Conservation (phyloP, 2,329 filamentous ascomycete species). For the Stemphylium vesicarium region DNA sequence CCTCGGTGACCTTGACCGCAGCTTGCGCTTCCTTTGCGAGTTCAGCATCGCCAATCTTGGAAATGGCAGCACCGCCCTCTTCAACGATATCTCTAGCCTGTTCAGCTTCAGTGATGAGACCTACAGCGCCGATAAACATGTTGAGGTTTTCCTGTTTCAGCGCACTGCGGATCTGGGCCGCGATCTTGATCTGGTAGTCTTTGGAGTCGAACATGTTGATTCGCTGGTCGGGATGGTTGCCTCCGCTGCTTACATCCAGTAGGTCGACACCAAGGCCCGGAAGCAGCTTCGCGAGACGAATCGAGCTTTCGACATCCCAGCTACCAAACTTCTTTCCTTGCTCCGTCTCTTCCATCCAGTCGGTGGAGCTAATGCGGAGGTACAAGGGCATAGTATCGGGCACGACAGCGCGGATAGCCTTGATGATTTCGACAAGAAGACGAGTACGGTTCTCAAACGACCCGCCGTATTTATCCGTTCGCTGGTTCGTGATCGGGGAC, state of each 20-base stretch:
- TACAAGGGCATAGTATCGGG: constrained; percentile 46
- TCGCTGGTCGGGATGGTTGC: constrained; percentile 53
- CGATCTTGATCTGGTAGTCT: constrained; percentile 60
- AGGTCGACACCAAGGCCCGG: constrained; percentile 53
- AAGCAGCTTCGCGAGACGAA: constrained; percentile 50
- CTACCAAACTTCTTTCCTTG: constrained; percentile 37
- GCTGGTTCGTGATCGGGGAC: constrained; percentile 49
- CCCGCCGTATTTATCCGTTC: constrained; percentile 53
- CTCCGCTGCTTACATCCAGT: constrained; percentile 55
- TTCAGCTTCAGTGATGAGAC: constrained; percentile 60
- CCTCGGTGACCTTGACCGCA: constrained; percentile 47
- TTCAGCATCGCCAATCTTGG: constrained; percentile 30
- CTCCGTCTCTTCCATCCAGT: constrained; percentile 47
- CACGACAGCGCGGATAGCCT: constrained; percentile 44
- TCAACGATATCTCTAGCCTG: constrained; percentile 56
- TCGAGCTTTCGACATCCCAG: constrained; percentile 52
- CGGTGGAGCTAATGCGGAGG: constrained; percentile 45
- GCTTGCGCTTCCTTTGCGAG: constrained; percentile 40
- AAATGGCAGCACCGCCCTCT: constrained; percentile 29
- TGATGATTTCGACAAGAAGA: constrained; percentile 51
- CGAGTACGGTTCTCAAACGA: constrained; percentile 49
- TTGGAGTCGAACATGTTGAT: constrained; percentile 49
- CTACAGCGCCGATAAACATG: constrained; percentile 60
- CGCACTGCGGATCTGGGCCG: constrained; percentile 54
- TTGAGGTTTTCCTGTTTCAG: constrained; percentile 43